Base-by-base conservation (phyloP, 257 asterid genomes). In the Avicennia marina region DNA sequence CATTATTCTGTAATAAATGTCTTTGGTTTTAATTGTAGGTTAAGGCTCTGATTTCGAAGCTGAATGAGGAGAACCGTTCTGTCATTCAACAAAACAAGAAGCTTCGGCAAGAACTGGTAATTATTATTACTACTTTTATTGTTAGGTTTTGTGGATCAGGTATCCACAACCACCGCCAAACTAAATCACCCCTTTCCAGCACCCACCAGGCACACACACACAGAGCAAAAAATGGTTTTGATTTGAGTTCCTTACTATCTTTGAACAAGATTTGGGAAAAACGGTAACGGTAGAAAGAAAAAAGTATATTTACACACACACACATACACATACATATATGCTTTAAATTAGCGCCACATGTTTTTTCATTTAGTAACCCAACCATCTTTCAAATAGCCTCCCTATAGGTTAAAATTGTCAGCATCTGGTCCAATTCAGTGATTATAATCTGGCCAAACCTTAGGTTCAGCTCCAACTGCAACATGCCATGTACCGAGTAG, bases 1-100 rank as follows among this genome's bases (percentile, higher is more conserved):
- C 36, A 36, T 22, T 42, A 54, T 53, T 42, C 15, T 34, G 7
- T 47, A 51, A 47, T 62, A 10, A n/a, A n/a, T 61, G 46, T 43
- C 55, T 53, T 66, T 48, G 69, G 63, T 52, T 68, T 53, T 29
- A 49, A 55, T 45, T 75, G 73, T 75, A 84, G 98, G 81, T 65
- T 24, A 90, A 81, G 75, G 76, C 84, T 69, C 69, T 82, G 58
- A 74, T 90, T 73, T 67, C 88, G 50, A 81, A 75, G 87, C 79
- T 90, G 79, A 75, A 82, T 19, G 94, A 77, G 58, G 98, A 90
- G 86, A 87, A 81, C 63, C 84, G 67, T 32, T 59, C 72, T 59
- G 87, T 78, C 25, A 53, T 85, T 34, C 89, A 72, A 76, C 95
- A 74, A 78, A 87, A 66, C 71, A 72, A 65, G 61, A 84, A 74